Evolutionary conservation across 805 yeast genomes (phyloP).

Genomic region (Ogataea wickerhamii): DNA sequence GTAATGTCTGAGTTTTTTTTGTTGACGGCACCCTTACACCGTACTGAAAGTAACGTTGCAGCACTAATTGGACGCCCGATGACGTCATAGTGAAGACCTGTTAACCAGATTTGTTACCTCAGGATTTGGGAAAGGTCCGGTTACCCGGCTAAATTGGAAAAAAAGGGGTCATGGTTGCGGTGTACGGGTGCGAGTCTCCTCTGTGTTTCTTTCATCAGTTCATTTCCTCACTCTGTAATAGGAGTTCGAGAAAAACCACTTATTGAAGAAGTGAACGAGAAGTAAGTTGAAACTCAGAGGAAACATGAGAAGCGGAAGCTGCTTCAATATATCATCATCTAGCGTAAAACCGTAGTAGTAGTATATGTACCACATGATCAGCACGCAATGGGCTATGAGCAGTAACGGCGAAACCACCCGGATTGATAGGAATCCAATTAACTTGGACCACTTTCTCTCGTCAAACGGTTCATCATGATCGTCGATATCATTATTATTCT

Average conservation of each 20-base stretch:
- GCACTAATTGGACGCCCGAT: neutral
- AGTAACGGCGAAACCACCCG: constrained; percentile 27
- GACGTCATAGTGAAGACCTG: neutral
- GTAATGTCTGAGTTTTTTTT: neutral
- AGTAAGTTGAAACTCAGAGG: constrained; percentile 21
- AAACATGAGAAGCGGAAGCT: constrained; percentile 20
- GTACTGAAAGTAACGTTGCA: neutral
- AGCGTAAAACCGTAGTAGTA: constrained; percentile 14
- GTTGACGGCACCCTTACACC: neutral
- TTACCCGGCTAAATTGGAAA: too few relatives aligned
- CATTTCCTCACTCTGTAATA: constrained; percentile 24
- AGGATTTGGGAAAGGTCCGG: too few relatives aligned
- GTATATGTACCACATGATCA: constrained; percentile 19
- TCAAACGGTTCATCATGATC: constrained; percentile 12
- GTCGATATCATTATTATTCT: constrained; percentile 7
- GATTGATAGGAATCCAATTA: constrained; percentile 27
- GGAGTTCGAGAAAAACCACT: constrained; percentile 21
- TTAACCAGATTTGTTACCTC: too few relatives aligned
- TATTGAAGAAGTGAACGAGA: constrained; percentile 26
- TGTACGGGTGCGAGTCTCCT: too few relatives aligned
- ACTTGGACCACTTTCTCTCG: constrained; percentile 19
- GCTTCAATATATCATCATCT: constrained; percentile 7
- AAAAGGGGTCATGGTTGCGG: too few relatives aligned
- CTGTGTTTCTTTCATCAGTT: too few relatives aligned
- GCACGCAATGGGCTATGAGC: constrained; percentile 23